These are phyloP conservation scores for Amanita exitialis DNA, from an alignment of 768 basidiomycete species.

Conservation along the genomic window DNA sequence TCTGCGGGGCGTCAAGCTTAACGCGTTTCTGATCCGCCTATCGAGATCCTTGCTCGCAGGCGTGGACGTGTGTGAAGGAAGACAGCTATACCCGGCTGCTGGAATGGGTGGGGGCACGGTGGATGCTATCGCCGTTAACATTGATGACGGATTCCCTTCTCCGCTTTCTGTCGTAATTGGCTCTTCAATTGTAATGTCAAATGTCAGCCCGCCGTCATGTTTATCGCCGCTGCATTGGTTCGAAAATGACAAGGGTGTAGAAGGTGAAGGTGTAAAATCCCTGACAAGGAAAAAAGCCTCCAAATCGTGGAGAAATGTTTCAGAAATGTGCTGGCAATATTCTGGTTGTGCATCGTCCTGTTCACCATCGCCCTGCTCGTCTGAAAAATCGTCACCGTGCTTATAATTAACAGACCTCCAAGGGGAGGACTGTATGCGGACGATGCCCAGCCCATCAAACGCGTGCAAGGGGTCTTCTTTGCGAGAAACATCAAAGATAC, in stretches of 20 bases:
- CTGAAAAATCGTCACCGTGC: not conserved
- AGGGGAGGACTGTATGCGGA: conserved; percentile 1
- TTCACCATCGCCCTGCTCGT: not conserved
- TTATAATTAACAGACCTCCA: not conserved
- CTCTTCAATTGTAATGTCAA: not conserved
- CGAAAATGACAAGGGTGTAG: too few relatives aligned
- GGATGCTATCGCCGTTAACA: too few relatives aligned
- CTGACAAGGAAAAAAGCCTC: conserved; percentile 2
- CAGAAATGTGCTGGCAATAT: not conserved
- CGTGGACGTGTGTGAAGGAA: not conserved
- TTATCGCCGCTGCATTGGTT: too few relatives aligned
- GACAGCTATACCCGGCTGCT: not conserved
- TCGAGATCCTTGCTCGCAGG: too few relatives aligned
- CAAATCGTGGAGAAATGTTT: not conserved
- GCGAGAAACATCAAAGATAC: not conserved
- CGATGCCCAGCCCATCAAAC: conserved; percentile 2
- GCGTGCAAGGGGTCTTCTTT: not conserved
- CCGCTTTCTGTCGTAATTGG: not conserved
- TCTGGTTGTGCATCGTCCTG: not conserved
- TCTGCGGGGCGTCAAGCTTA: not conserved
- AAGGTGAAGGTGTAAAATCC: not conserved
- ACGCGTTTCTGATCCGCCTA: not conserved
- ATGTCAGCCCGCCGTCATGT: not conserved
- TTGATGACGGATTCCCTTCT: not conserved
- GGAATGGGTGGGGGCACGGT: too few relatives aligned